A percentile compares a stretch with the other conserved stretches of the same genome.
Evolutionary conservation across 306 rosid genomes (phyloP).

Genomic region (Arachis stenosperma): DNA sequence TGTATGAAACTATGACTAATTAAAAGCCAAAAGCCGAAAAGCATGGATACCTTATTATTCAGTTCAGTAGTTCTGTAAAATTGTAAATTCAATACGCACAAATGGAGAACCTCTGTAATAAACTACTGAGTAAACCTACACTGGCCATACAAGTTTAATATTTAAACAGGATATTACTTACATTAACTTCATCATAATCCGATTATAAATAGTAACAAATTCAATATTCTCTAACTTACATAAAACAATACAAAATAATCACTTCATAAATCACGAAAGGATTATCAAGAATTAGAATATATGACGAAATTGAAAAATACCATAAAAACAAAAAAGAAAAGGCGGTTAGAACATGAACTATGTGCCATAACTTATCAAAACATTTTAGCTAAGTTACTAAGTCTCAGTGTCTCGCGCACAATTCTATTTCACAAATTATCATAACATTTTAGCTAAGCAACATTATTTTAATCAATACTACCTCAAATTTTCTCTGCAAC

Average conservation of each 20-base stretch:
- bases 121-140: neutral
- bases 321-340: neutral
- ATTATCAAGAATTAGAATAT: neutral
- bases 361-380: neutral
- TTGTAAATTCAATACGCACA: no score
- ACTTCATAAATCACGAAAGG: neutral
- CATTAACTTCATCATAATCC: neutral
- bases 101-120: neutral
- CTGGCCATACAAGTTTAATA: neutral
- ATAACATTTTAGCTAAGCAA: no score
- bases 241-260: neutral
- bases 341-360: constrained; percentile 14
- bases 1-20: no score
- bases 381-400: no score
- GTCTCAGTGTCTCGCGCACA: no score
- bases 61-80: no score
- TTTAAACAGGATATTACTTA: neutral
- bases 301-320: neutral
- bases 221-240: neutral
- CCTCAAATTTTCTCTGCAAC: no score
- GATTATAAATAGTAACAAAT: neutral
- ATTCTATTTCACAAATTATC: no score
- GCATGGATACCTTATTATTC: no score
- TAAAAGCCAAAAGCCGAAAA: no score
- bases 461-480: no score